These are phyloP conservation scores for Ustilago vetiveriae DNA, from an alignment of 1,284 basidiomycete species.

Conservation along the genomic window DNA sequence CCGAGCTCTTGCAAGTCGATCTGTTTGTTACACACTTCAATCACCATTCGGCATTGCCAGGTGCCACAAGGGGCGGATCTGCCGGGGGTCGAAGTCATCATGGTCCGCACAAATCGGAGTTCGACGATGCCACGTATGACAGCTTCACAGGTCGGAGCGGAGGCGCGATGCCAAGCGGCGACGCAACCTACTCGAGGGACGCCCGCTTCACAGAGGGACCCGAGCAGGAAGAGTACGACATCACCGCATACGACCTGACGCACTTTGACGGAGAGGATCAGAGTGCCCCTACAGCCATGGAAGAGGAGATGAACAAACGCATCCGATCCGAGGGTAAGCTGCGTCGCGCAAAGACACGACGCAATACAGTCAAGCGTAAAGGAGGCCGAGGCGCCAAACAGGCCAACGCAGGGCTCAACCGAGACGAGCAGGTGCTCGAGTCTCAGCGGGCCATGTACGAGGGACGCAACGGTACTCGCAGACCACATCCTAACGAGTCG, in stretches of 20 bases:
- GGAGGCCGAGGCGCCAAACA: conserved; percentile 28
- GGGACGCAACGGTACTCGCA: conserved; percentile 15
- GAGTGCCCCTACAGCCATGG: conserved; percentile 72
- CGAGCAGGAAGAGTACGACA: conserved; percentile 69
- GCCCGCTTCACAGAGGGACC: conserved; percentile 66
- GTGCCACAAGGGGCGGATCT: conserved; percentile 1
- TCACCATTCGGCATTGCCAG: conserved; percentile 34
- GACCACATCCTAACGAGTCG: conserved; percentile 15
- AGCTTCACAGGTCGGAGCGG: conserved; percentile 4
- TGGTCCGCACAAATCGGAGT: conserved; percentile 10
- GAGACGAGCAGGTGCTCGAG: conserved; percentile 39
- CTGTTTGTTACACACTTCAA: conserved; percentile 74
- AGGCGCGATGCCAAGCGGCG: conserved; percentile 9
- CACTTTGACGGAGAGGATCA: conserved; percentile 83
- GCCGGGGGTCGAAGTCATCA: conserved; percentile 11
- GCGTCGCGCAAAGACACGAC: conserved; percentile 71
- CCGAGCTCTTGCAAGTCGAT: conserved; percentile 76
- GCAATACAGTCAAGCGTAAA: conserved; percentile 44
- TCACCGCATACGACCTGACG: conserved; percentile 76
- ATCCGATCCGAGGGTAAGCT: conserved; percentile 77
- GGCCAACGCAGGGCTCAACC: conserved; percentile 14
- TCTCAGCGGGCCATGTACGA: conserved; percentile 50
- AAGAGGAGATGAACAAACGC: conserved; percentile 73
- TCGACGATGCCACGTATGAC: conserved; percentile 9
- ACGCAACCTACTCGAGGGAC: conserved; percentile 14